A percentile compares a stretch with the other conserved stretches of the same genome.
Evolutionary conservation across 176 grass and related monocot species (phyloP).

Genomic region (Cocos nucifera): DNA sequence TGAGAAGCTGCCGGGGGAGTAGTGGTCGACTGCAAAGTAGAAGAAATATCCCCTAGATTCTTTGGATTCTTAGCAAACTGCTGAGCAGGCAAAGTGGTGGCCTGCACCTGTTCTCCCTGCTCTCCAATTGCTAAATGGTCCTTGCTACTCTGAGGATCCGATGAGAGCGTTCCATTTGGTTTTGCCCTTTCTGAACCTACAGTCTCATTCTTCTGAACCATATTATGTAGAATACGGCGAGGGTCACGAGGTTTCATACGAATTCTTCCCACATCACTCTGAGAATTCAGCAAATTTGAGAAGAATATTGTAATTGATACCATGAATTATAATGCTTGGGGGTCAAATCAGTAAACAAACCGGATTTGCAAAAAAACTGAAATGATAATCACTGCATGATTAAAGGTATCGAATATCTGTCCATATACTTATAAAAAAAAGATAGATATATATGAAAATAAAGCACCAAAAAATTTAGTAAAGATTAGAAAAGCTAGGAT

Average conservation of each 20-base stretch:
- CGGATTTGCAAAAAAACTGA: slow-evolving; percentile 1
- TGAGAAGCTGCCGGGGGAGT: slow-evolving; percentile 23
- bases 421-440: no score
- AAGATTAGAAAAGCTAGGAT: no score
- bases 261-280: slow-evolving; percentile 39
- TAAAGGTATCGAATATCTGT: no score
- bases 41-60: slow-evolving; percentile 21
- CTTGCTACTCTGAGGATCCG: slow-evolving; percentile 34
- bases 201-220: slow-evolving; percentile 31
- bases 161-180: slow-evolving; percentile 32
- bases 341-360: no score
- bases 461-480: no score
- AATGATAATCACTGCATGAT: not conserved
- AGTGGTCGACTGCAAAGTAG: slow-evolving; percentile 51
- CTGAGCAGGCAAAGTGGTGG: slow-evolving; percentile 17
- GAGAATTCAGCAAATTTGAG: slow-evolving; percentile 28
- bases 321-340: no score
- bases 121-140: slow-evolving; percentile 18
- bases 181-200: slow-evolving; percentile 35
- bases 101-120: slow-evolving; percentile 19
- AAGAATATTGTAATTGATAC: not conserved
- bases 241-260: slow-evolving; percentile 95
- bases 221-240: slow-evolving; percentile 55
- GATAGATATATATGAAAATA: no score
- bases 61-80: slow-evolving; percentile 15